These are phyloP conservation scores for Entomophthora muscae DNA, from an alignment of 371 early-diverging fungal genomes.

Conservation along the genomic window DNA sequence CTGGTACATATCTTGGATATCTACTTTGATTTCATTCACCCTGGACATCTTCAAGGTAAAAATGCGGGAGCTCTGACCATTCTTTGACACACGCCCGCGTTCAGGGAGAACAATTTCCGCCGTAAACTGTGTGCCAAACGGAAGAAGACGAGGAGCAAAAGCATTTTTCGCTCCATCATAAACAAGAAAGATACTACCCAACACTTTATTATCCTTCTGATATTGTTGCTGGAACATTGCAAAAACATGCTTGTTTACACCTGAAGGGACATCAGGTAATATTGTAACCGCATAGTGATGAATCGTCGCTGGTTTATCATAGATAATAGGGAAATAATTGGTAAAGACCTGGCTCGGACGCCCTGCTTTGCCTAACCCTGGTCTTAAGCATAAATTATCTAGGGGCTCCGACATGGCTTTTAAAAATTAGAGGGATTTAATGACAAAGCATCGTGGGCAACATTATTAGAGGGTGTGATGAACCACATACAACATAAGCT, in stretches of 20 bases:
- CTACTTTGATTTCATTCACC: neutral
- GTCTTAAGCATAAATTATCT: too few species aligned
- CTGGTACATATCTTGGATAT: conserved; percentile 14
- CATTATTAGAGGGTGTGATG: too few species aligned
- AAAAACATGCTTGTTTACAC: conserved; percentile 24
- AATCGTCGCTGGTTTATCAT: conserved; percentile 9
- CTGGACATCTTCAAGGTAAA: neutral
- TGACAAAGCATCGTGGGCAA: too few species aligned
- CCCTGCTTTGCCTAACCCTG: neutral
- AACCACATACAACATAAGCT: too few species aligned
- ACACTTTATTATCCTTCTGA: conserved; percentile 13
- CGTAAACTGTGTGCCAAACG: conserved; percentile 14
- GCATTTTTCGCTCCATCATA: conserved; percentile 45
- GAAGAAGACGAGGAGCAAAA: conserved; percentile 26
- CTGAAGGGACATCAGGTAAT: conserved; percentile 20
- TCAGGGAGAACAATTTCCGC: neutral
- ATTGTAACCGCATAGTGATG: conserved; percentile 20
- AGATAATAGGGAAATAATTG: neutral
- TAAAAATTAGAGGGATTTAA: too few species aligned
- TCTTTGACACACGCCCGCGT: neutral
- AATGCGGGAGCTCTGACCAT: neutral
- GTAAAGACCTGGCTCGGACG: neutral
- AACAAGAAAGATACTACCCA: conserved; percentile 20
- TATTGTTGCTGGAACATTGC: conserved; percentile 17
- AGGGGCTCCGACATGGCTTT: too few species aligned